Percentiles rank a stretch among this genome's conserved stretches.
Conservation (phyloP, 345 rosid genomes). For the Populus simonii region DNA sequence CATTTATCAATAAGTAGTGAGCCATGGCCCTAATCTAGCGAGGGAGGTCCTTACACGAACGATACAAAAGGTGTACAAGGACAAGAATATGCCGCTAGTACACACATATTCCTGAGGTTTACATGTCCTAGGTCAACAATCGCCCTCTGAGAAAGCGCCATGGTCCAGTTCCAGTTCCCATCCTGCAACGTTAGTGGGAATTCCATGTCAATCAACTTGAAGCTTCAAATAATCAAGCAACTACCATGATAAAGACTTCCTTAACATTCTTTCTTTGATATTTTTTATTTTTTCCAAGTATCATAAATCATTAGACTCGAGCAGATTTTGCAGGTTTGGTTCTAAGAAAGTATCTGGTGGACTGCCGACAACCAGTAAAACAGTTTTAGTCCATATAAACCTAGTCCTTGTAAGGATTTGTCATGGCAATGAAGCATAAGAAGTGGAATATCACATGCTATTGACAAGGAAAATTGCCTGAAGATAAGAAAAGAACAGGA, state of each 20-base stretch:
- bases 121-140: slow-evolving; percentile 19
- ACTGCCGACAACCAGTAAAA: not conserved
- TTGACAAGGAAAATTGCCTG: slow-evolving; percentile 43
- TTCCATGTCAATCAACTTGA: not conserved
- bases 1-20: no score
- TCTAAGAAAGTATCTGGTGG: not conserved
- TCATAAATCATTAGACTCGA: not conserved
- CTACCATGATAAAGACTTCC: not conserved
- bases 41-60: no score
- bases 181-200: slow-evolving; percentile 42
- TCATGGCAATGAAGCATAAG: not conserved
- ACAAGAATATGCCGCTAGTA: not conserved
- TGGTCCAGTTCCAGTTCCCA: slow-evolving; percentile 90
- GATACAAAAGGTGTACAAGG: not conserved
- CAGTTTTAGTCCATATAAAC: not conserved
- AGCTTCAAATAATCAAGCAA: not conserved
- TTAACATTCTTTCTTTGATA: not conserved
- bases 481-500: not conserved
- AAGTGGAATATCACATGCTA: not conserved
- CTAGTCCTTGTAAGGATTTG: not conserved
- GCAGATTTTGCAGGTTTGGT: not conserved
- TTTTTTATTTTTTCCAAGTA: not conserved
- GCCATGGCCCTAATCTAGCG: no score
- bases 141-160: slow-evolving; percentile 64
- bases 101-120: not conserved